These are phyloP conservation scores for Cordyceps javanica DNA, from an alignment of 2,329 filamentous ascomycete species.

Conservation along the genomic window DNA sequence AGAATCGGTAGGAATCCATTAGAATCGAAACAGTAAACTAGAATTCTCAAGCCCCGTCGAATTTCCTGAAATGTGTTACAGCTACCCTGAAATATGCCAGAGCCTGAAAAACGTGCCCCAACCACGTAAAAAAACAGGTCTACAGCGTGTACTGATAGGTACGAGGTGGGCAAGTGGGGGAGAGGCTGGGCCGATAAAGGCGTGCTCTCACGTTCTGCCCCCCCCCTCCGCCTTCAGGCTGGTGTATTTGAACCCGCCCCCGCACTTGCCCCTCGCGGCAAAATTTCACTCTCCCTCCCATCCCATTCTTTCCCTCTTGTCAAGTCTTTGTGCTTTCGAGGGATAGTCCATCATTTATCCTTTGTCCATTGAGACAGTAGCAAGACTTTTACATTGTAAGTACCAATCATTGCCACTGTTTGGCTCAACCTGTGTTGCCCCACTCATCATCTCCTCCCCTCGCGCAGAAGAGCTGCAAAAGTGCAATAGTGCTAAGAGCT, in stretches of 20 bases:
- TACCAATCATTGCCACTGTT: background rate
- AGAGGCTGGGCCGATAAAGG: too few species aligned
- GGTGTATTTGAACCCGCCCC: constrained; percentile 9
- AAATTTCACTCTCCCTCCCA: constrained; percentile 2
- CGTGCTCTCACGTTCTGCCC: too few species aligned
- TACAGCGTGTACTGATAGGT: too few species aligned
- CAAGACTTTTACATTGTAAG: constrained; percentile 1
- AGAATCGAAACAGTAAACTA: too few species aligned
- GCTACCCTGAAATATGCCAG: too few species aligned
- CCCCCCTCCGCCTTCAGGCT: constrained; percentile 6
- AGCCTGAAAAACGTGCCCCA: too few species aligned
- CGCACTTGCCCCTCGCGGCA: background rate
- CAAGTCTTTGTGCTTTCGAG: constrained; percentile 6
- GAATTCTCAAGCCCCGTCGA: too few species aligned
- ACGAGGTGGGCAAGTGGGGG: too few species aligned
- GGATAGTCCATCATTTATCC: background rate
- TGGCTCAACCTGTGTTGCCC: background rate
- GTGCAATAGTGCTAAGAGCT: background rate
- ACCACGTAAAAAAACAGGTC: too few species aligned
- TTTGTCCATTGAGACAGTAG: constrained; percentile 4
- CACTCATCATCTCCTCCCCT: background rate
- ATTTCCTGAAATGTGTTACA: too few species aligned
- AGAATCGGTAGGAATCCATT: too few species aligned
- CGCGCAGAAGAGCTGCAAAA: background rate
- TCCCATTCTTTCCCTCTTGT: background rate